Base-by-base conservation (phyloP, 163 green algal species). In the Scenedesmus sp. region DNA sequence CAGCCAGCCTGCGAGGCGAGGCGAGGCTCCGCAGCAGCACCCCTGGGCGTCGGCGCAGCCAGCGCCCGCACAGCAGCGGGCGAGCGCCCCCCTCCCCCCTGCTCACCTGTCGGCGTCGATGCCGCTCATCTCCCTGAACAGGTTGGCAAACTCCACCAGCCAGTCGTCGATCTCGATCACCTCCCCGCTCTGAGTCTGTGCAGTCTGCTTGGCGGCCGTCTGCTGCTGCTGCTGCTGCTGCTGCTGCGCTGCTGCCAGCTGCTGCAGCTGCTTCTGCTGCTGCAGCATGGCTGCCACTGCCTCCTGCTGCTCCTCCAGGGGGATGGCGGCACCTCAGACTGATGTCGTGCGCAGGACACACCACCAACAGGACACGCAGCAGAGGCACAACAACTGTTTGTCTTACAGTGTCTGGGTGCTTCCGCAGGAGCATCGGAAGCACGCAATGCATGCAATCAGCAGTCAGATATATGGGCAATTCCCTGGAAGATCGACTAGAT, bases 91-190 rank as follows among this genome's bases (percentile, higher is more conserved):
- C n/a, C 72, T 15, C 18, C 35, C 35, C 43, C 51, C 76, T 51
- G 81, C 93, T 83, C 84, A 95, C 94, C 86, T 93, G 90, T 96
- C 94, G 3, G 96, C 94, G 85, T 98, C 97, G 35, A 98, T 94
- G 79, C 94, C 93, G n/a, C 94, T 95, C 65, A 93, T 87, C 30
- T 96, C 93, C 22, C 89, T 93, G 93, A 99, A 97, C 22, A 98
- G 90, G 61, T 97, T 92, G 20, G 96, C 96, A 95, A 99, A 99
- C 44, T 97, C 94, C n/a, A 98, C 59, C 83, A 98, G 93, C 96
- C 96, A 98, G 65, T 97, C 95, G 82, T 98, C 97, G 26, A 97
- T 83, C 88, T 96, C 93, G 46, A 94, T 94, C 61, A 95, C 83
- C 90, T 95, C 94, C 3, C 89, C 88, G 43, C 80, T 78, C 33